Base-by-base conservation (phyloP, 73 alveolate species). In the Paramecium biaurelia region DNA sequence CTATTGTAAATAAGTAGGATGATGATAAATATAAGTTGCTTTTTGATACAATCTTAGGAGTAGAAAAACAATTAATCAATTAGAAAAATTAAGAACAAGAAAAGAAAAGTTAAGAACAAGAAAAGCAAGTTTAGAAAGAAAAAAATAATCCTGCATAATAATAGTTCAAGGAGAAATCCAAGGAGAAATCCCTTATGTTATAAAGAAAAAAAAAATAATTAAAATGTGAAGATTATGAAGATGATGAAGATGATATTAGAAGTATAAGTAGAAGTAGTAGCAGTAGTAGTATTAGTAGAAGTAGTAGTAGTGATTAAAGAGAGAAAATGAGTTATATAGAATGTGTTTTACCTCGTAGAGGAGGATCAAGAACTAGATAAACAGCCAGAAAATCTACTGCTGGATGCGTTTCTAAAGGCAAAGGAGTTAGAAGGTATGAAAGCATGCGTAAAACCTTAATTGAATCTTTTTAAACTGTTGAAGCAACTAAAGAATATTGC, bases 401-500 rank as follows among this genome's bases (percentile, higher is more conserved):
- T 20, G 34, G 34, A 53, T 53, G 34, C 18, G 47, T 10, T 38
- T 7, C 47, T 38, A 38, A 38, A 7, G 15, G 47, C 12, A 7
- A 7, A 7, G 47, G 47, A 38, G 3, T 10, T 8, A 38, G 47
- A 38, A 53, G 5, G 0, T 53, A 53, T 18, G 1, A 53, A 4
- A 18, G 34, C 30, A 53, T 53, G 68, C 68, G 68, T 53, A 3
- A 8, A 3, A 18, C 92, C 1, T 28, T 89, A 59, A 85, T 76
- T 24, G 38, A 89, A 37, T 20, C 67, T 35, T 95, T 88, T 85
- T 41, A 89, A 79, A 96, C 96, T 32, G 86, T 93, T 18, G 98
- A 97, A 43, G 74, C 92, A n/a, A 95, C 99, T 10, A 95, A 93
- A 47, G 99, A 97, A 88, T 97, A 94, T 68, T 88, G 95, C 63